Percentiles rank a stretch among this genome's conserved stretches.
Evolutionary conservation across 805 yeast species (phyloP).

Genomic region (Maudiozyma pseudohumilis): DNA sequence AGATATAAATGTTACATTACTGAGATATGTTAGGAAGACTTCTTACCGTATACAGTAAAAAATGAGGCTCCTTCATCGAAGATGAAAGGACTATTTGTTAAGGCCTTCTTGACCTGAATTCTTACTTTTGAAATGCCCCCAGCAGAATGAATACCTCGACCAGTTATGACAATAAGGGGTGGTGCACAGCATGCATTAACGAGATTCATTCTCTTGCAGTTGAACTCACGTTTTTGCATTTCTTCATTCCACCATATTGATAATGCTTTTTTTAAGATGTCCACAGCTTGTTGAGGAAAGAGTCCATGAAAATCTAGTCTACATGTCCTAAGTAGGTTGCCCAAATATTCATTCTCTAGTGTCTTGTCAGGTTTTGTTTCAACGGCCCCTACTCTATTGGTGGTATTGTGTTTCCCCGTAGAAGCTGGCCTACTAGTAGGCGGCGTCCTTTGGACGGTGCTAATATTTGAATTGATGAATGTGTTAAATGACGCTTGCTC

Average conservation of each 20-base stretch:
- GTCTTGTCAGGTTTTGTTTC: neutral
- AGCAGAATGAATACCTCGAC: slow-evolving; percentile 60
- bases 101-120: slow-evolving; percentile 32
- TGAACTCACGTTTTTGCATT: slow-evolving; percentile 32
- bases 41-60: slow-evolving; percentile 37
- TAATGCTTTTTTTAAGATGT: slow-evolving; percentile 30
- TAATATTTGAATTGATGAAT: neutral
- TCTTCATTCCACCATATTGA: slow-evolving; percentile 59
- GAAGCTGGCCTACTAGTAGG: neutral
- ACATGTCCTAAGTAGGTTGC: slow-evolving; percentile 11
- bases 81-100: slow-evolving; percentile 32
- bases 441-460: neutral
- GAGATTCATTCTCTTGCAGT: slow-evolving; percentile 31
- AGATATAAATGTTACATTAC: too few species aligned
- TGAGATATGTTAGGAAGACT: neutral
- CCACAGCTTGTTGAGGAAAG: slow-evolving; percentile 38
- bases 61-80: slow-evolving; percentile 39
- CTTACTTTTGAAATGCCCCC: slow-evolving; percentile 46
- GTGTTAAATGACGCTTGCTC: too few species aligned
- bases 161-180: slow-evolving; percentile 47
- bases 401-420: neutral
- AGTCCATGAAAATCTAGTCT: slow-evolving; percentile 50
- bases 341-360: too few species aligned
- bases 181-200: slow-evolving; percentile 33
- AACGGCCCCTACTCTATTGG: too few species aligned